phyloP scores from a whole-genome alignment of 106 monocot species.

The Iris macrosiphon region DNA sequence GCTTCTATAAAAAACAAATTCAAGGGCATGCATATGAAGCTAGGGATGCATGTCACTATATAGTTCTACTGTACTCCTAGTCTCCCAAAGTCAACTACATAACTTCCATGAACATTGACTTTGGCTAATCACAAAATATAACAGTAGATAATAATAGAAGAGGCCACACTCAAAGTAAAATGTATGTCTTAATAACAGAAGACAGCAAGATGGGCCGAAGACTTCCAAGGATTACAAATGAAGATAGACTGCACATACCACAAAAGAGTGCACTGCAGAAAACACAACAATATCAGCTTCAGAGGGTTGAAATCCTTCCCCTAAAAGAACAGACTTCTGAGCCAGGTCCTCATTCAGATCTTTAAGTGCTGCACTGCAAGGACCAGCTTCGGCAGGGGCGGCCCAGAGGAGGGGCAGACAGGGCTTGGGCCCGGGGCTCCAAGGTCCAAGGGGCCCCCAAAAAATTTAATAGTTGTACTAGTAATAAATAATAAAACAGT shows the following conservation, averaged over 20 bases:
- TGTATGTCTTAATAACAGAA: not conserved
- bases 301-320: conserved; percentile 54
- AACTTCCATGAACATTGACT: too few relatives aligned
- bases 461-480: too few relatives aligned
- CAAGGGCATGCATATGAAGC: not conserved
- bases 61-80: too few relatives aligned
- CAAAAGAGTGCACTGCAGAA: conserved; percentile 53
- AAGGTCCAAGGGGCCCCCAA: too few relatives aligned
- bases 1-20: too few relatives aligned
- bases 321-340: conserved; percentile 57
- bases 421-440: too few relatives aligned
- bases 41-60: not conserved
- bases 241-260: conserved; percentile 37
- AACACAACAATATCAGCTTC: conserved; percentile 77
- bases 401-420: too few relatives aligned
- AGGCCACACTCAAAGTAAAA: not conserved
- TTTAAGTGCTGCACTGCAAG: conserved; percentile 22
- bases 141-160: too few relatives aligned
- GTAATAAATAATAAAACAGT: too few relatives aligned
- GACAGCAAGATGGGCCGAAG: not conserved
- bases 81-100: too few relatives aligned
- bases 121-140: too few relatives aligned
- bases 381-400: conserved; percentile 27
- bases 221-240: not conserved
- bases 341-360: conserved; percentile 56